Evolutionary conservation across 2,329 filamentous ascomycete species (phyloP), one percentile per base, ranked within the genome.

Genomic region (Endoconidiophora polonica): DNA sequence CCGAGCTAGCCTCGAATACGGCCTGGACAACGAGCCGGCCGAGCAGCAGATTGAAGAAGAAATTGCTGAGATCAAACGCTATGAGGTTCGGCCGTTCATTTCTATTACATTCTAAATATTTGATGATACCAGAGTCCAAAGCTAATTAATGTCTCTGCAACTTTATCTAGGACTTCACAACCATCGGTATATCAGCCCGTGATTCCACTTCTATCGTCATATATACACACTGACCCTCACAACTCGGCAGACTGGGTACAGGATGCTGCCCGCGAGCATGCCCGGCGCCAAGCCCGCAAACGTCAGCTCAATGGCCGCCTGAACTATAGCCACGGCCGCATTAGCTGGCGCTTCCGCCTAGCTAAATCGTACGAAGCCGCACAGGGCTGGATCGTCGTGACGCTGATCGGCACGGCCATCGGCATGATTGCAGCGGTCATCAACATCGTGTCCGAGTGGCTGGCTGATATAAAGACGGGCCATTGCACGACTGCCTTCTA

Each of bases 311-410:
- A 76, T 2, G 79, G 81, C 39, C 45, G 44, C 33, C 41, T 29
- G 9, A 78, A 84, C 54, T 83, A 84, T 64, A 79, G 86, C 55
- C 72, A 77, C 33, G 77, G 81, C 29, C 72, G 78, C 54, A 68
- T 68, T 49, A 83, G 82, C 53, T 96, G 88, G 87, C 74, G 85
- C 61, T 76, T 85, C 55, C 84, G 81, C 59, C 65, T 94, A 33
- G 79, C 77, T 67, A 85, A 91, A 62, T 84, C 84, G 26, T 98
- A 96, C 64, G 88, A 96, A 65, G 91, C 91, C 9, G 91, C 86
- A 2, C 91, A 98, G 66, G 90, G 86, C 20, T 98, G 91, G 91
- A 88, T 98, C 52, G 91, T 98, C 45, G 83, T 98, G 50, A 96
- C 86, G 20, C 71, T 98, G 55, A 90, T 98, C 51, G 85, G 91